Conservation (phyloP, 768 basidiomycete genomes). For the Auriscalpium vulgare region DNA sequence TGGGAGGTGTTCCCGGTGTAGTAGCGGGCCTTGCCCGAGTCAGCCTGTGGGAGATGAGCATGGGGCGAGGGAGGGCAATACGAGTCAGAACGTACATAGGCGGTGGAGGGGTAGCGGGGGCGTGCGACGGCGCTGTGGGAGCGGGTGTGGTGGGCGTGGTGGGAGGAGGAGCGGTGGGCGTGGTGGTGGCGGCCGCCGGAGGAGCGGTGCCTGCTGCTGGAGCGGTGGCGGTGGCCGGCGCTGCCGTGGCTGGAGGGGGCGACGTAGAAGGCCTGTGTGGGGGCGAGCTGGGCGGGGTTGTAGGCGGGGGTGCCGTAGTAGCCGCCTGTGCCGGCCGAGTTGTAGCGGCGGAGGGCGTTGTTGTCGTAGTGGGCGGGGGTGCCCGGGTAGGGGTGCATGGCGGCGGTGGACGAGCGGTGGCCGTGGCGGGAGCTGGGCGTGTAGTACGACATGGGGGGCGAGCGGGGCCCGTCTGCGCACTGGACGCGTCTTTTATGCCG, state of each 20-base stretch:
- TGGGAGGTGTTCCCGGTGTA: slow-evolving; percentile 9
- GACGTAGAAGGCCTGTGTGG: slow-evolving; percentile 6
- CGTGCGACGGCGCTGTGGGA: slow-evolving; percentile 6
- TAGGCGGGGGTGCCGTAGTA: slow-evolving; percentile 2
- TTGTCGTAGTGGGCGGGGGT: slow-evolving; percentile 19
- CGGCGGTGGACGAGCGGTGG: slow-evolving; percentile 16
- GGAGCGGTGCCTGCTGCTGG: slow-evolving; percentile 9
- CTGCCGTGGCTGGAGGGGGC: slow-evolving; percentile 13
- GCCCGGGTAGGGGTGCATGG: slow-evolving; percentile 15
- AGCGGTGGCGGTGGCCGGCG: slow-evolving; percentile 13
- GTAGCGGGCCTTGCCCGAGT: neutral
- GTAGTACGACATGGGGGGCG: slow-evolving; percentile 18
- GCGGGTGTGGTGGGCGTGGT: slow-evolving; percentile 10
- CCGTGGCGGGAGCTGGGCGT: slow-evolving; percentile 13
- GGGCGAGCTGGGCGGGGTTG: slow-evolving; percentile 6
- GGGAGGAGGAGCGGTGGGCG: slow-evolving; percentile 8
- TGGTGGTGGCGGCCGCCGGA: slow-evolving; percentile 1
- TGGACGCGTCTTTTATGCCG: neutral
- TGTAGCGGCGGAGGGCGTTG: slow-evolving; percentile 11
- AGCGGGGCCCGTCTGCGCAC: too few relatives aligned
- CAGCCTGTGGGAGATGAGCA: neutral
- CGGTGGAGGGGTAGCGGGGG: slow-evolving; percentile 2
- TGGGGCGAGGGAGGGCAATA: neutral
- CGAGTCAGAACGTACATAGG: neutral
- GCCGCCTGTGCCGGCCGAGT: neutral